Percentiles rank a stretch among this genome's conserved stretches.
Conservation (phyloP, 1,139 yeast genomes). For the Arxiozyma heterogenica region DNA sequence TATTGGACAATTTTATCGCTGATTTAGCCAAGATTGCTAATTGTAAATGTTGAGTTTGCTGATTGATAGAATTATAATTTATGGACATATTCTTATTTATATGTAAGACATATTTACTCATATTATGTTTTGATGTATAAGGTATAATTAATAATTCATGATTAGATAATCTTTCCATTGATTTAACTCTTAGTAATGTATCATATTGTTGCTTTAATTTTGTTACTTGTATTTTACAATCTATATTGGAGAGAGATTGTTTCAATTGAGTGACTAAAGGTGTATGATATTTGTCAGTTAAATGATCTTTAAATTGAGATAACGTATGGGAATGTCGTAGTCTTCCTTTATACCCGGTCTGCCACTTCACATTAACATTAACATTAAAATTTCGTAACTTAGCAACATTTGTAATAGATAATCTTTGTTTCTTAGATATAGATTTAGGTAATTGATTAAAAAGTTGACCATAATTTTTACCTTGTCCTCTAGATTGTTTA, state of each 20-base stretch:
- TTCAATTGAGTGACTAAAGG: background rate
- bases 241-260: background rate
- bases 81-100: background rate
- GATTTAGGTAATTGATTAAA: background rate
- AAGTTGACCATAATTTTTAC: background rate
- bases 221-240: background rate
- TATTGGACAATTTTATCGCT: slow-evolving; percentile 2
- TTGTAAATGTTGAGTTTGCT: background rate
- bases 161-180: slow-evolving; percentile 1
- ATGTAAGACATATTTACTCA: slow-evolving; percentile 1
- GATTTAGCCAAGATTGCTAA: slow-evolving; percentile 3
- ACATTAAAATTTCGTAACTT: background rate
- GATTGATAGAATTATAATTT: background rate
- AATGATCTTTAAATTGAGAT: background rate
- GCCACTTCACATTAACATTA: background rate
- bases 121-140: background rate
- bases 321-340: background rate
- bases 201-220: slow-evolving; percentile 4
- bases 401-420: background rate
- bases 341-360: background rate
- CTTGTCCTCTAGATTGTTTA: background rate
- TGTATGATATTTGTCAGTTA: background rate
- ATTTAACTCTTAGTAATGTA: slow-evolving; percentile 1
- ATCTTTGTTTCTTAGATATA: background rate
- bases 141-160: slow-evolving; percentile 4